These are phyloP conservation scores for Daldinia loculata DNA, from an alignment of 495 filamentous ascomycete genomes.

Conservation along the genomic window DNA sequence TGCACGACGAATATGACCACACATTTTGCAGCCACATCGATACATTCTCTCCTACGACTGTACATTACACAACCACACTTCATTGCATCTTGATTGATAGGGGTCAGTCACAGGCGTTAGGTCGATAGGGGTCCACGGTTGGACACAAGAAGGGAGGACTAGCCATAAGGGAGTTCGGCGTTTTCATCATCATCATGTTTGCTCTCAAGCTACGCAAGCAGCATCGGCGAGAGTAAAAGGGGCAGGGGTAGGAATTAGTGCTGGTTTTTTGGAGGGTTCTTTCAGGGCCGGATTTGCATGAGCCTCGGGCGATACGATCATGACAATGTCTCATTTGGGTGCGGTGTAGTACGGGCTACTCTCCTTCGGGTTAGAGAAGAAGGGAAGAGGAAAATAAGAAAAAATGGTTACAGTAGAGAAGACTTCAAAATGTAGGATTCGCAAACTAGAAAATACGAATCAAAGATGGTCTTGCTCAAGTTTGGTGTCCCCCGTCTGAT, in stretches of 20 bases:
- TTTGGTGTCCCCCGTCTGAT: neutral
- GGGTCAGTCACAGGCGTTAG: constrained; percentile 27
- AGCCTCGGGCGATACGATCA: neutral
- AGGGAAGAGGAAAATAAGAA: neutral
- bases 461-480: neutral
- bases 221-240: neutral
- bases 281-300: neutral
- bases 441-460: neutral
- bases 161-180: neutral
- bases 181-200: neutral
- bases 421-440: neutral
- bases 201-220: neutral
- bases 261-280: neutral
- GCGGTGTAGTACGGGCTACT: neutral
- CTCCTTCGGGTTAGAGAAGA: neutral
- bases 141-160: constrained; percentile 13
- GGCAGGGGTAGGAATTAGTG: neutral
- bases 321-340: neutral
- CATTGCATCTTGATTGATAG: constrained; percentile 31
- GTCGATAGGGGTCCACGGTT: constrained; percentile 18
- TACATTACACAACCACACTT: constrained; percentile 22
- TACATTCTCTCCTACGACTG: constrained; percentile 25
- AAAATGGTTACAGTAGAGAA: constrained; percentile 3
- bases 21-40: neutral
- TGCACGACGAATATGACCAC: neutral